Percentiles rank a stretch among this genome's conserved stretches.
Evolutionary conservation across 2,329 filamentous ascomycete genomes (phyloP).

Genomic region (Dactylonectria estremocensis): DNA sequence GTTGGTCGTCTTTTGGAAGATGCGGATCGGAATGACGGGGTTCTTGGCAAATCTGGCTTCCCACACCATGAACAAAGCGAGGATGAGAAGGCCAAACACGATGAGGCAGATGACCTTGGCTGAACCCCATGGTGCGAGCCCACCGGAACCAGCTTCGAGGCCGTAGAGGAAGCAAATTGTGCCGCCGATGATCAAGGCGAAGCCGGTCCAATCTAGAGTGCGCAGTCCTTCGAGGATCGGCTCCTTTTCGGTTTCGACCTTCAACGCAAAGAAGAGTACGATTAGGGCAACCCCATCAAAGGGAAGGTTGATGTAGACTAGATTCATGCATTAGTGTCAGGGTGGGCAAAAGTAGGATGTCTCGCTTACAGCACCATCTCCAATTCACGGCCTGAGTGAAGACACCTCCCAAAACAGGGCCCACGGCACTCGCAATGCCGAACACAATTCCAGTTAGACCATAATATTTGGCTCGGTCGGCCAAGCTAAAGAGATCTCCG

Average conservation of each 20-base stretch:
- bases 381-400: slow-evolving; percentile 75
- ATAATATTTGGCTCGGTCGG: slow-evolving; percentile 66
- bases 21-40: slow-evolving; percentile 81
- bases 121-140: slow-evolving; percentile 80
- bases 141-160: slow-evolving; percentile 82
- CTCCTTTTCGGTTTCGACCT: slow-evolving; percentile 78
- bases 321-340: accelerated
- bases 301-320: slow-evolving; percentile 73
- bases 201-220: slow-evolving; percentile 73
- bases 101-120: slow-evolving; percentile 83
- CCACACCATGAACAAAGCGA: slow-evolving; percentile 77
- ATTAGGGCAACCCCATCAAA: slow-evolving; percentile 61
- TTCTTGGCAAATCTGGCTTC: slow-evolving; percentile 82
- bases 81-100: slow-evolving; percentile 76
- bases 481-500: slow-evolving; percentile 67
- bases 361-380: slow-evolving; percentile 71
- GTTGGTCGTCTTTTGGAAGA: slow-evolving; percentile 79
- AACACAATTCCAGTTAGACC: slow-evolving; percentile 68
- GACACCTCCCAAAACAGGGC: slow-evolving; percentile 76
- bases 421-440: slow-evolving; percentile 76
- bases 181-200: slow-evolving; percentile 77
- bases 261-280: slow-evolving; percentile 72
- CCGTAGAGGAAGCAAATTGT: slow-evolving; percentile 90
- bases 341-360: background rate
- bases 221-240: slow-evolving; percentile 73